Evolutionary conservation across 192 early-diverging fungal species (phyloP).

Genomic region (Coemansia sp.): DNA sequence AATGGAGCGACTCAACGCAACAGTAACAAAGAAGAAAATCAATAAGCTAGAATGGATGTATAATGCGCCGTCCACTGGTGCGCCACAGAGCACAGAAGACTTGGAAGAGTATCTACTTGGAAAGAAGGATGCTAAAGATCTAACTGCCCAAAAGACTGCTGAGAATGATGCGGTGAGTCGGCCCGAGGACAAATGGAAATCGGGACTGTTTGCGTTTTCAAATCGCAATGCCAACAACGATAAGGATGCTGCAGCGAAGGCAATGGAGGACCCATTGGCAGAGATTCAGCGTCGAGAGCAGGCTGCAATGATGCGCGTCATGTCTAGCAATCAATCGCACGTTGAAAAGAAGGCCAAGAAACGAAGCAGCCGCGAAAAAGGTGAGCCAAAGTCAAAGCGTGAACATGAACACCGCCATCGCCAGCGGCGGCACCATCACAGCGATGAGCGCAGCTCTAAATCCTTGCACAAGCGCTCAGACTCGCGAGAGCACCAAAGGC

Average conservation of each 20-base stretch:
- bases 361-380: constrained; percentile 20
- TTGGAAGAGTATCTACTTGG: constrained; percentile 91
- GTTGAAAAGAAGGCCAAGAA: constrained; percentile 28
- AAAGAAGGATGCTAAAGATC: constrained; percentile 74
- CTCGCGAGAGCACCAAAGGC: not conserved
- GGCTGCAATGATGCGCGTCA: constrained; percentile 64
- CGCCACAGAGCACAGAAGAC: constrained; percentile 65
- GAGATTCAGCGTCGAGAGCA: constrained; percentile 88
- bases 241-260: constrained; percentile 79
- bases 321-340: constrained; percentile 73
- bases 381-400: not conserved
- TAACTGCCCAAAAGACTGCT: constrained; percentile 50
- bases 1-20: constrained; percentile 74
- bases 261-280: constrained; percentile 88
- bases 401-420: constrained; percentile 8
- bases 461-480: not conserved
- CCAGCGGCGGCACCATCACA: not conserved
- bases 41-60: constrained; percentile 98
- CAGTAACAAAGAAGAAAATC: constrained; percentile 61
- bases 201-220: constrained; percentile 50
- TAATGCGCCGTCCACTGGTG: constrained; percentile 53
- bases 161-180: not conserved
- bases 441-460: constrained; percentile 1
- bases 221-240: constrained; percentile 75
- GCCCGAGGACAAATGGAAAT: constrained; percentile 31